Base-by-base conservation (phyloP, 768 basidiomycete species). In the Amanita inopinata region DNA sequence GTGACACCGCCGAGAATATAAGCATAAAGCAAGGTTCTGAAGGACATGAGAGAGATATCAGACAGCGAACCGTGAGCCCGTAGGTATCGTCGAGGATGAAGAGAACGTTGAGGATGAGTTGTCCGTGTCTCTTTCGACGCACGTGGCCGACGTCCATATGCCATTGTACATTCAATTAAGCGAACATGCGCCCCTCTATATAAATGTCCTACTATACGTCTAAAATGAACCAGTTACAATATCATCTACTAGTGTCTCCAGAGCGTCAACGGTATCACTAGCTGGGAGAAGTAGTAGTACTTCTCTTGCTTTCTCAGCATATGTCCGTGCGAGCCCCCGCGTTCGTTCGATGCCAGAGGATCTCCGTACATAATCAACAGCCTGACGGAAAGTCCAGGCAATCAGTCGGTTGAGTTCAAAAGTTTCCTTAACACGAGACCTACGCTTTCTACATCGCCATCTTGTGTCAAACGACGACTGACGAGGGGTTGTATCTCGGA, bases 1-100 rank as follows among this genome's bases (percentile, higher is more conserved):
- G 93, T 94, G 49, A 96, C 47, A 33, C 91, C 93, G 41, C 93
- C 93, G 33, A 96, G 67, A 46, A 96, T 63, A 61, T 96, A 96
- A 24, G 84, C 84, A 56, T 93, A 80, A 48, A 89, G 51, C 38
- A 91, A 61, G 2, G 82, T 74, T 55, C 72, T 80, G 51, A 87
- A 56, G 44, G 72, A 73, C 85, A 88, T 86, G 48, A 46, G 56
- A 49, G 46, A 49, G 23, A 34, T 22, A 32, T 15, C 15, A 41
- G 19, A 35, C 7, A 35, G 33, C 7, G 33, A 20, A 28, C 27
- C 27, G n/a, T n/a, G n/a, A n/a, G n/a, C n/a, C n/a, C n/a, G n/a
- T n/a, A n/a, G n/a, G n/a, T n/a, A n/a, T n/a, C n/a, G n/a, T n/a
- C n/a, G n/a, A n/a, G n/a, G n/a, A n/a, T n/a, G n/a, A n/a, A n/a